phyloP scores from a whole-genome alignment of 2,329 filamentous ascomycete species.

The Pyrenochaeta sp. region DNA sequence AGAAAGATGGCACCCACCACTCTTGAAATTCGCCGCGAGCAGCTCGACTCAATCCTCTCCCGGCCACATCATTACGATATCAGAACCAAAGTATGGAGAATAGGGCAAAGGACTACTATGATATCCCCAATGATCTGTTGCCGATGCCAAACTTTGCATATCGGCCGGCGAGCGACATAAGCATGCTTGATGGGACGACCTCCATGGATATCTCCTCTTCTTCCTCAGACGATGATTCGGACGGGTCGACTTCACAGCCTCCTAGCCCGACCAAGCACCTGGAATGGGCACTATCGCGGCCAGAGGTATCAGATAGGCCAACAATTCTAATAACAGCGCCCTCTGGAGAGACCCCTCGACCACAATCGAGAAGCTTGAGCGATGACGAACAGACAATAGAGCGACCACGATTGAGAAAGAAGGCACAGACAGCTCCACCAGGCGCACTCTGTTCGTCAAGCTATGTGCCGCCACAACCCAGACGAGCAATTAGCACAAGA shows the following conservation, averaged over 20 bases:
- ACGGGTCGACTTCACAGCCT: constrained; percentile 14
- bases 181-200: constrained; percentile 26
- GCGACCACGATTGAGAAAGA: constrained; percentile 23
- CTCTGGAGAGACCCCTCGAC: constrained; percentile 2
- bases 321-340: constrained; percentile 11
- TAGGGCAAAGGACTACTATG: constrained; percentile 27
- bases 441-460: constrained; percentile 13
- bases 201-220: constrained; percentile 14
- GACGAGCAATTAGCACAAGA: constrained; percentile 39
- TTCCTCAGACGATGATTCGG: constrained; percentile 17
- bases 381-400: constrained; percentile 12
- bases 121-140: constrained; percentile 28
- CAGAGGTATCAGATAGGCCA: constrained; percentile 6
- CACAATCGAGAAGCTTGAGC: constrained; percentile 8
- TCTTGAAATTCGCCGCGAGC: not conserved
- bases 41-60: not conserved
- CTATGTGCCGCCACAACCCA: constrained; percentile 26
- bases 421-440: constrained; percentile 31
- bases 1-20: constrained; percentile 6
- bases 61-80: not conserved
- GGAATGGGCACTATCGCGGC: constrained; percentile 8
- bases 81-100: constrained; percentile 11
- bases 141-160: constrained; percentile 35
- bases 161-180: constrained; percentile 32
- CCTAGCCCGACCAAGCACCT: constrained; percentile 3